Base-by-base conservation (phyloP, 495 filamentous ascomycete genomes). In the Pseudotulostoma volvatum region DNA sequence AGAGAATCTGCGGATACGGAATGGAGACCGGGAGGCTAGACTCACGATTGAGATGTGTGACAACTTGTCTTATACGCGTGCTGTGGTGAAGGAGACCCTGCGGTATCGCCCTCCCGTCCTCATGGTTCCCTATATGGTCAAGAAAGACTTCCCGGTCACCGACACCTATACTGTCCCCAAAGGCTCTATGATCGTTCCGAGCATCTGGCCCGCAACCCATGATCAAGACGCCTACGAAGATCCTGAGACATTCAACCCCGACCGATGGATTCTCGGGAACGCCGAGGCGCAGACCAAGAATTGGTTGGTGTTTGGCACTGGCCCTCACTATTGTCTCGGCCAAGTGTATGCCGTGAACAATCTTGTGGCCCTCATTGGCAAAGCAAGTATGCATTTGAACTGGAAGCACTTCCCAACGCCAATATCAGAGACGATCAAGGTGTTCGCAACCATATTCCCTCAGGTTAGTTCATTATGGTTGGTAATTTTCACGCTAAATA, bases 371-470 rank as follows among this genome's bases (percentile, higher is more conserved):
- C 84, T 95, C 73, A 73, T 97, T 52, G 88, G 86, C 37, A 96
- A 92, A 68, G 84, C 92, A n/a, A 82, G 83, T 49, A 67, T 94
- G 55, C 67, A 76, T 47, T 67, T 96, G 49, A 77, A 95, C 57
- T 97, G 90, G 90, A 71, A 77, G 58, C 90, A 97, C 59, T 71
- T 81, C 49, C 53, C 79, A 9, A 97, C 90, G 13, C 69, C 75
- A 0, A 40, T 63, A 34, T 92, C 83, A 0, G 92, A 97, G 63
- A 77, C 92, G 54, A 96, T 97, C 59, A 87, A 94, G 69, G 88
- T 96, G 40, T 97, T 97, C 62, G 90, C 92, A 7, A 93, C 84
- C 17, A 90, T 97, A 41, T 97, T 97, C 70, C 90, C 90, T 36
- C 78, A 81, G 79, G 87, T 93, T 67, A 59, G 78, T 61, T 5